Evolutionary conservation across 306 rosid genomes (phyloP), one percentile per base, ranked within the genome.

Genomic region (Acacia crassicarpa): DNA sequence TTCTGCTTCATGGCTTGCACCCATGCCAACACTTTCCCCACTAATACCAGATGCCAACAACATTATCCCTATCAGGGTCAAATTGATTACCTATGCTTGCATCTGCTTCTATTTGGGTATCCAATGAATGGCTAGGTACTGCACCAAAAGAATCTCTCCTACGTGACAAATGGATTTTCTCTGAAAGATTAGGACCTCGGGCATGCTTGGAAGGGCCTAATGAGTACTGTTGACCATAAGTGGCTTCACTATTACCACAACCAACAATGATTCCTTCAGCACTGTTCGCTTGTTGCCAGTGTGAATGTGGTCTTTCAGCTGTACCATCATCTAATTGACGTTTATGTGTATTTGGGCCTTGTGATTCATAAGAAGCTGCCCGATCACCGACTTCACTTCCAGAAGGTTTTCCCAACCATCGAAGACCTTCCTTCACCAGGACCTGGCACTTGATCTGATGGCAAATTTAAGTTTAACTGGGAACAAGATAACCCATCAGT

Each of bases 21-120:
- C 94, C 98, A 96, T 96, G 75, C 99, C 99, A 71, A 96, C 97
- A 89, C 99, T 96, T 75, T 97, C 99, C 16, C 94, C 99, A 81
- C 99, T 96, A 80, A 96, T 84, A 86, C 99, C 99, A 61, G 77
- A 88, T 79, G 82, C 91, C 90, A 25, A 70, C 69, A 69, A 76
- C 67, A 30, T 86, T 90, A 79, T 90, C 94, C 80, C 89, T 90
- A 80, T 91, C 97, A 48, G 86, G 90, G 67, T 79, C 90, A 75
- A 75, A 90, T 41, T 35, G 83, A 77, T 87, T 84, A 48, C 45
- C 74, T 7, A 35, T 72, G 61, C 80, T 87, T 65, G 77, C 80
- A 74, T 82, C 88, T 19, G 74, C 77, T 66, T 84, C 88, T 72
- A 80, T 59, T 84, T 23, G 94, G 86, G 83, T 81, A 81, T 92